Evolutionary conservation across 257 asterid species (phyloP).

Genomic region (Solanum habrochaites): DNA sequence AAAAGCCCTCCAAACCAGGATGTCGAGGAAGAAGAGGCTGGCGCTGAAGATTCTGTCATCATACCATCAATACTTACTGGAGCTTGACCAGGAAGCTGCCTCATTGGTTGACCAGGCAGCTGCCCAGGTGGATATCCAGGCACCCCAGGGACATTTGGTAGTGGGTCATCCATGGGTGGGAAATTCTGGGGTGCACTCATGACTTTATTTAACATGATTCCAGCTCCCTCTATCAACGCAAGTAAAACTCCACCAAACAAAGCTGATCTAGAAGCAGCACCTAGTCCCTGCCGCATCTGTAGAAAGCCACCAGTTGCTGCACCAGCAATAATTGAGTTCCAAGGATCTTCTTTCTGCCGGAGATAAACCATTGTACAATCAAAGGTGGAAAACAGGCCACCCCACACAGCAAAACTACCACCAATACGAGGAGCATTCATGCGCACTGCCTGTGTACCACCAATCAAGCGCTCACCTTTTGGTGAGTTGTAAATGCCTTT

Average conservation of each 20-base stretch:
- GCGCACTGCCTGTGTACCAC: slow-evolving; percentile 19
- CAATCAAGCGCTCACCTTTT: slow-evolving; percentile 19
- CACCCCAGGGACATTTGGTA: slow-evolving; percentile 32
- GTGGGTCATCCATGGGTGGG: slow-evolving; percentile 58
- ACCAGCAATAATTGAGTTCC: slow-evolving; percentile 27
- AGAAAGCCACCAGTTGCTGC: slow-evolving; percentile 28
- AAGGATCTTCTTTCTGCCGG: slow-evolving; percentile 27
- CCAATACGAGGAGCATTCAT: slow-evolving; percentile 26
- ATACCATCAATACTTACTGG: slow-evolving; percentile 35
- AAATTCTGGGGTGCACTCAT: slow-evolving; percentile 14
- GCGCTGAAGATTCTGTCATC: slow-evolving; percentile 9
- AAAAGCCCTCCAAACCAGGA: slow-evolving; percentile 86
- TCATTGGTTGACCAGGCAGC: slow-evolving; percentile 44
- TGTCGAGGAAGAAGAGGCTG: slow-evolving; percentile 23
- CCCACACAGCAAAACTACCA: slow-evolving; percentile 29
- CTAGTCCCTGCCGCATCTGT: slow-evolving; percentile 17
- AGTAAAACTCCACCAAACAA: slow-evolving; percentile 18
- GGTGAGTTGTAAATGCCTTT: slow-evolving; percentile 30
- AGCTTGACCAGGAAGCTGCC: slow-evolving; percentile 56
- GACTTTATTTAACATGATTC: slow-evolving; percentile 17
- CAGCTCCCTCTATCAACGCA: slow-evolving; percentile 23
- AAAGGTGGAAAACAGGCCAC: slow-evolving; percentile 16
- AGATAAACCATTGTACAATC: slow-evolving; percentile 23
- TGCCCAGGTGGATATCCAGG: slow-evolving; percentile 32
- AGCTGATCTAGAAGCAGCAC: slow-evolving; percentile 12